Conservation (phyloP, 2,329 filamentous ascomycete species). For the Neofusicoccum kwambonambiense region DNA sequence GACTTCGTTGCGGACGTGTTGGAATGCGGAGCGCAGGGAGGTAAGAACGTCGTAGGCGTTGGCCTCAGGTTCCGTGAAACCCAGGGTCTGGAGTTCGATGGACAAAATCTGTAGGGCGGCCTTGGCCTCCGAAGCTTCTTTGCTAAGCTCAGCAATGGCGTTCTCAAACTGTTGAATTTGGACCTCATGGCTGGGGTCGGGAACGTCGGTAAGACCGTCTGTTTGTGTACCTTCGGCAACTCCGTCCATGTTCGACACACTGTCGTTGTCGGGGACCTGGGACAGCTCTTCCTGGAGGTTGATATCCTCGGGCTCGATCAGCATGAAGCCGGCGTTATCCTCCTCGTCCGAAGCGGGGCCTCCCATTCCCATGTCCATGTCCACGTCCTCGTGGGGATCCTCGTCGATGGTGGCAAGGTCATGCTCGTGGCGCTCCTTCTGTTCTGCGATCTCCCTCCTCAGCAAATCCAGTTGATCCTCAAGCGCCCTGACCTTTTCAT, state of each 20-base stretch:
- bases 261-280: neutral
- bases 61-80: conserved; percentile 37
- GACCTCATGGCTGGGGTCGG: conserved; percentile 23
- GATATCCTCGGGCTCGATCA: conserved; percentile 35
- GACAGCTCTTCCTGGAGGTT: conserved; percentile 31
- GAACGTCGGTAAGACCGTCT: conserved; percentile 16
- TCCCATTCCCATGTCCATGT: conserved; percentile 22
- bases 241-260: neutral
- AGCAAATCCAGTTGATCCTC: conserved; percentile 30
- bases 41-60: conserved; percentile 35
- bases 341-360: conserved; percentile 26
- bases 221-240: conserved; percentile 18
- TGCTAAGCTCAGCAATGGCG: conserved; percentile 39
- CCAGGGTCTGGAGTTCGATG: conserved; percentile 45
- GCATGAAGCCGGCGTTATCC: conserved; percentile 25
- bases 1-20: conserved; percentile 38
- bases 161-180: conserved; percentile 38
- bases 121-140: conserved; percentile 40
- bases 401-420: conserved; percentile 18
- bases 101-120: conserved; percentile 42
- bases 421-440: conserved; percentile 23
- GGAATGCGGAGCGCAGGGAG: conserved; percentile 44
- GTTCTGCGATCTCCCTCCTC: conserved; percentile 35
- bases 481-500: conserved; percentile 29
- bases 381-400: conserved; percentile 21